Evolutionary conservation across 2,329 filamentous ascomycete genomes (phyloP), one percentile per base, ranked within the genome.

Genomic region (Stylonectria norvegica): DNA sequence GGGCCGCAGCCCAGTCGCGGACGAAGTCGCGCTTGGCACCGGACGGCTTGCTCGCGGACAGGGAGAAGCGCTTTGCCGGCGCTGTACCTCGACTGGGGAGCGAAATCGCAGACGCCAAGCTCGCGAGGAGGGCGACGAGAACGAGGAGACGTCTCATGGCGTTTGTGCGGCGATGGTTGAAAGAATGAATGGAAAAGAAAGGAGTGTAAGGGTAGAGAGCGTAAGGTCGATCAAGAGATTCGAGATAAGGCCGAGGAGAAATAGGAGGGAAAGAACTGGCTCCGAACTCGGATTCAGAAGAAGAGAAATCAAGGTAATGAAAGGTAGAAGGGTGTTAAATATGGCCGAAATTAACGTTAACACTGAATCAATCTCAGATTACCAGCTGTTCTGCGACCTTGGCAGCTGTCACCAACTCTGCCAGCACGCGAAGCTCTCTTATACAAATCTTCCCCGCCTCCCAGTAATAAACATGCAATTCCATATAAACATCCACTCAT

Each of bases 1-100:
- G 58, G 5, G 56, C 61, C 10, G 61, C 59, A 5, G 52, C 55
- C 57, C 59, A 64, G 27, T 65, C 64, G 14, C 50, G 51, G 10
- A 59, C 45, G 45, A 65, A 67, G 38, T 64, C 49, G 12, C 56
- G 52, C 40, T 55, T 53, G n/a, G 42, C 47, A 10, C 43, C 36
- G 9, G 38, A 38, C 3, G 45, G 52, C 25, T 53, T 51, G 32
- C 31, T 38, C 27, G 58, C 60, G 5, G 55, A 42, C 5, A 66
- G 38, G 1, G 60, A 61, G 37, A 67, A 66, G n/a, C 27, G 19
- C n/a, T 36, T 20, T 25, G 28, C 5, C 15, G 31, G 19, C n/a
- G 42, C 20, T 37, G 11, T 23, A 18, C 12, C 12, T 31, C 15
- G 27, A 6, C 36, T 29, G 28, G 58, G 49, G 6, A 43, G 30